Percentiles rank a stretch among this genome's conserved stretches.
phyloP scores from a whole-genome alignment of 2,329 filamentous ascomycete genomes.

The Trematosphaeria pertusa region DNA sequence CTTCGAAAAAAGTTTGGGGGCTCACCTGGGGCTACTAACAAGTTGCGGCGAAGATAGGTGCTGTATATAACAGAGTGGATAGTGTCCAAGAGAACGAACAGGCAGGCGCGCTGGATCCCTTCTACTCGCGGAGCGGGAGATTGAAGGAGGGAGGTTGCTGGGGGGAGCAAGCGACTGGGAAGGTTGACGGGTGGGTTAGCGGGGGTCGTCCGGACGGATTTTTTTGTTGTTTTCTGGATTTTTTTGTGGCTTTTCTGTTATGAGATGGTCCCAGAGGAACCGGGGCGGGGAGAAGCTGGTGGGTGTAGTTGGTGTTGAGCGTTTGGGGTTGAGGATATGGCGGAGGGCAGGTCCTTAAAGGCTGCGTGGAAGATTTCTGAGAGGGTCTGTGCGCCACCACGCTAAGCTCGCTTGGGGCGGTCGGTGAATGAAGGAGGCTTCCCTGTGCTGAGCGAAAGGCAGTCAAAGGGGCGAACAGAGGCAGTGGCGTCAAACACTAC shows the following conservation, averaged over 20 bases:
- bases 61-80: slow-evolving; percentile 23
- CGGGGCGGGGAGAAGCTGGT: slow-evolving; percentile 34
- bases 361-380: slow-evolving; percentile 29
- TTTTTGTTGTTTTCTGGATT: slow-evolving; percentile 48
- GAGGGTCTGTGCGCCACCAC: slow-evolving; percentile 24
- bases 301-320: slow-evolving; percentile 31
- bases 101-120: slow-evolving; percentile 28
- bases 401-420: slow-evolving; percentile 20
- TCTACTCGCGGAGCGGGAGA: slow-evolving; percentile 26
- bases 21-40: slow-evolving; percentile 36
- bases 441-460: neutral
- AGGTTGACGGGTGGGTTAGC: slow-evolving; percentile 33
- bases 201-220: slow-evolving; percentile 38
- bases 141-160: slow-evolving; percentile 31
- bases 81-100: slow-evolving; percentile 27
- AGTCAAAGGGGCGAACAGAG: neutral
- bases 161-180: slow-evolving; percentile 37
- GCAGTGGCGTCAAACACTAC: no score
- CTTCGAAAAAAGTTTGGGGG: slow-evolving; percentile 35
- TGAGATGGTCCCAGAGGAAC: slow-evolving; percentile 41
- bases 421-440: slow-evolving; percentile 32
- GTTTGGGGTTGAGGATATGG: slow-evolving; percentile 25
- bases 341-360: slow-evolving; percentile 27
- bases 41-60: slow-evolving; percentile 30
- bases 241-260: slow-evolving; percentile 50